A percentile compares a stretch with the other conserved stretches of the same genome.
phyloP scores from a whole-genome alignment of 2,329 filamentous ascomycete genomes.

The Fusarium secorum region DNA sequence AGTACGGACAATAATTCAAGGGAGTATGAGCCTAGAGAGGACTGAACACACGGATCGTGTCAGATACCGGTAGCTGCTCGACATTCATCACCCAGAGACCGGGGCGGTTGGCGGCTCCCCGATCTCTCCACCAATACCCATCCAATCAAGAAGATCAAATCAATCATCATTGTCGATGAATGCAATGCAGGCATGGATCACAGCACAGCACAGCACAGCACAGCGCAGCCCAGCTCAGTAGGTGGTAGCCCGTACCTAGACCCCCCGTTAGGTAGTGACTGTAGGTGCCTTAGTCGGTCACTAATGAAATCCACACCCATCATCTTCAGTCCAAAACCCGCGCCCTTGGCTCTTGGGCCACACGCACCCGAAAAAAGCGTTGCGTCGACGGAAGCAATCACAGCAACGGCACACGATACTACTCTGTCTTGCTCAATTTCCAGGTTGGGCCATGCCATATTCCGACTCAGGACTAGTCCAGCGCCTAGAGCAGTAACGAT shows the following conservation, averaged over 20 bases:
- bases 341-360: slow-evolving; percentile 12
- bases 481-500: slow-evolving; percentile 4
- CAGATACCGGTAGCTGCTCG: background rate
- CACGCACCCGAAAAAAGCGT: slow-evolving; percentile 12
- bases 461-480: slow-evolving; percentile 25
- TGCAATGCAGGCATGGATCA: background rate
- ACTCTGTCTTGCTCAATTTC: slow-evolving; percentile 25
- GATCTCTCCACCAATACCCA: slow-evolving; percentile 26
- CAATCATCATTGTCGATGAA: background rate
- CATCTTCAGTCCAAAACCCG: slow-evolving; percentile 16
- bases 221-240: background rate
- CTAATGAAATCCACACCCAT: background rate
- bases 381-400: slow-evolving; percentile 30
- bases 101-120: slow-evolving; percentile 27
- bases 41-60: background rate
- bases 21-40: background rate
- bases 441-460: slow-evolving; percentile 26
- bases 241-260: background rate
- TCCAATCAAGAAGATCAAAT: background rate
- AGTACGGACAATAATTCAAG: background rate
- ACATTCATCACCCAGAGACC: background rate
- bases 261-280: background rate
- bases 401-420: slow-evolving; percentile 14
- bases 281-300: background rate
- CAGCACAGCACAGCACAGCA: background rate